Evolutionary conservation across 352 stramenopile species (phyloP).

Genomic region (Phytophthora citricola): DNA sequence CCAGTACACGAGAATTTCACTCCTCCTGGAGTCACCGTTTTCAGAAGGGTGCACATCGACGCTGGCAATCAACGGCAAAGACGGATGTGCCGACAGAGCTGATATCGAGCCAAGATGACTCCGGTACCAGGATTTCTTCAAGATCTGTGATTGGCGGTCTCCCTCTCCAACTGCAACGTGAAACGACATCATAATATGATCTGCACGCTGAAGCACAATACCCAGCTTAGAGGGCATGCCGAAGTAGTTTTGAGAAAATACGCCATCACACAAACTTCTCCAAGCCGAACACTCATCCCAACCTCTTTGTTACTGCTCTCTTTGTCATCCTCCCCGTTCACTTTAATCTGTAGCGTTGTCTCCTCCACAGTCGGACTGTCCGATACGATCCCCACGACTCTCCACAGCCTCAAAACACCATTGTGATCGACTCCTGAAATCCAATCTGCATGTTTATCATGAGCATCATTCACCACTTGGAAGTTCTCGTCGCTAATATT

Average conservation of each 20-base stretch:
- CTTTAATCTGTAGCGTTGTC: constrained; percentile 72
- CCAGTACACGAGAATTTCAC: constrained; percentile 86
- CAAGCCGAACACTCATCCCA: constrained; percentile 31
- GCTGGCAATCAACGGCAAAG: constrained; percentile 75
- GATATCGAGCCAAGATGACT: constrained; percentile 74
- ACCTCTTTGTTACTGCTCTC: background rate
- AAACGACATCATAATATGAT: constrained; percentile 83
- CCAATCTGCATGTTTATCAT: constrained; percentile 71
- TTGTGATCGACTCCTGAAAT: constrained; percentile 72
- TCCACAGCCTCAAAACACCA: constrained; percentile 76
- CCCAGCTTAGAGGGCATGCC: constrained; percentile 75
- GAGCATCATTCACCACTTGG: constrained; percentile 45
- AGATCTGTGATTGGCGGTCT: constrained; percentile 52
- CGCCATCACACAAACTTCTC: constrained; percentile 77
- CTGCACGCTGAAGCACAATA: constrained; percentile 75
- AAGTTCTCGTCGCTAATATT: constrained; percentile 87
- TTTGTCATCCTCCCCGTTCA: constrained; percentile 64
- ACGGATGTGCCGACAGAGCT: constrained; percentile 78
- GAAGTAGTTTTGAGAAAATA: constrained; percentile 81
- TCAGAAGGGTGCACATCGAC: constrained; percentile 48
- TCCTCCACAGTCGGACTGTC: constrained; percentile 49
- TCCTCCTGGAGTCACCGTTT: constrained; percentile 20
- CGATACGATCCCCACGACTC: constrained; percentile 52
- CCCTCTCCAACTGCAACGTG: constrained; percentile 57
- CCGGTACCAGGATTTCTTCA: constrained; percentile 85